Evolutionary conservation across 495 filamentous ascomycete species (phyloP).

Genomic region (Apodospora peruviana): DNA sequence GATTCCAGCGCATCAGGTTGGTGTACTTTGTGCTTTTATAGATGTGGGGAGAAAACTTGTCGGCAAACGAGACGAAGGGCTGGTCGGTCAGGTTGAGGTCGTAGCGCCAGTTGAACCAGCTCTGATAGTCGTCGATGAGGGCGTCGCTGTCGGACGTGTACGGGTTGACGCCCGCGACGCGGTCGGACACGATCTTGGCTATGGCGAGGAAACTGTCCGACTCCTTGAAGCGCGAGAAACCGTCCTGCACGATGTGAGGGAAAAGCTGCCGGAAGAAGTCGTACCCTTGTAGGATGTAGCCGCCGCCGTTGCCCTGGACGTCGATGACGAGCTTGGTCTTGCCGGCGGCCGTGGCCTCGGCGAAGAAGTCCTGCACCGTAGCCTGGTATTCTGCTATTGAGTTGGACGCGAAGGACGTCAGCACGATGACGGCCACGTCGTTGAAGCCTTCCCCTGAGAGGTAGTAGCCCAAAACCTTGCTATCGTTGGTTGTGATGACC

Average conservation of each 20-base stretch:
- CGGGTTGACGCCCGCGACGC: conserved; percentile 24
- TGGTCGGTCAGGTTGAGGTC: conserved; percentile 29
- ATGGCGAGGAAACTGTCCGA: conserved; percentile 26
- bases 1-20: conserved; percentile 33
- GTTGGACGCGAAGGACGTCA: conserved; percentile 15
- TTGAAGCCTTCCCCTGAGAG: conserved; percentile 34
- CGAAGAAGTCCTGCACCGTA: conserved; percentile 33
- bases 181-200: conserved; percentile 23
- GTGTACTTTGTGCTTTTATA: conserved; percentile 31
- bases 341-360: conserved; percentile 25
- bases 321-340: conserved; percentile 52
- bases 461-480: conserved; percentile 45
- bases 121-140: conserved; percentile 23
- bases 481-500: conserved; percentile 35
- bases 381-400: conserved; percentile 31
- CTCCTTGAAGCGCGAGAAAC: conserved; percentile 21
- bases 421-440: conserved; percentile 30
- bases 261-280: conserved; percentile 35
- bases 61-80: conserved; percentile 29
- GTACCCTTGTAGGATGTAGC: conserved; percentile 38
- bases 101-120: conserved; percentile 33
- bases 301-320: conserved; percentile 48
- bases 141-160: conserved; percentile 16
- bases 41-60: conserved; percentile 29
- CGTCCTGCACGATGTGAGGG: conserved; percentile 17